A percentile compares a stretch with the other conserved stretches of the same genome.
Evolutionary conservation across 257 asterid species (phyloP).

Genomic region (Cruciata laevipes): DNA sequence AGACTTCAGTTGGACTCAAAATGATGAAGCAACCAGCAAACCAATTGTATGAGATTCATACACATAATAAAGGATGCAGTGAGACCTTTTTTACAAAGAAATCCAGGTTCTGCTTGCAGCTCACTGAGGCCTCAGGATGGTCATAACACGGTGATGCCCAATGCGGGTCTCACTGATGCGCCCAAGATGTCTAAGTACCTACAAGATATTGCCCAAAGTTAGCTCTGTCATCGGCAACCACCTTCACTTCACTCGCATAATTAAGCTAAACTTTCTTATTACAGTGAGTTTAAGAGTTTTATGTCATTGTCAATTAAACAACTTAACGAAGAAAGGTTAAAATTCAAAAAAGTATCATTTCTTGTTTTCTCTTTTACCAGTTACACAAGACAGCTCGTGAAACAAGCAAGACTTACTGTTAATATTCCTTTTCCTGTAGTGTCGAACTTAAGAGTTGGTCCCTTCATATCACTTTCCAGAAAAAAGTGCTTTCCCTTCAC

Average conservation of each 20-base stretch:
- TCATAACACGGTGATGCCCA: slow-evolving; percentile 80
- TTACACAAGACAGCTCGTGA: neutral
- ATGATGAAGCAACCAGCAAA: neutral
- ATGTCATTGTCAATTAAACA: neutral
- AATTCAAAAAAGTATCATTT: neutral
- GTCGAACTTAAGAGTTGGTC: slow-evolving; percentile 82
- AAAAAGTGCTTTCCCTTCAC: slow-evolving; percentile 87
- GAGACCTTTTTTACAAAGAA: neutral
- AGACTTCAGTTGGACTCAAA: neutral
- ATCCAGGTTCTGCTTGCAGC: neutral
- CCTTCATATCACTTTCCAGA: slow-evolving; percentile 81
- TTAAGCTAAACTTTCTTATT: neutral
- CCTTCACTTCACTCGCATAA: neutral
- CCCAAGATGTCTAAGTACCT: slow-evolving; percentile 94
- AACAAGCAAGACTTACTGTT: slow-evolving; percentile 51
- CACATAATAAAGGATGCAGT: neutral
- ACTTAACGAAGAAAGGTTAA: neutral
- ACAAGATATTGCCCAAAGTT: slow-evolving; percentile 17
- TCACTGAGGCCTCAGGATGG: slow-evolving; percentile 54
- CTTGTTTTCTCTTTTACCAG: neutral
- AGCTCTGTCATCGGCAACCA: neutral
- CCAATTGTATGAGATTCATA: neutral
- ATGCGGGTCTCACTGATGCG: slow-evolving; percentile 67
- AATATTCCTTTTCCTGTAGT: slow-evolving; percentile 83
- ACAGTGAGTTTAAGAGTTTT: neutral